Conservation (phyloP, 306 rosid genomes). For the Medicago arabica region DNA sequence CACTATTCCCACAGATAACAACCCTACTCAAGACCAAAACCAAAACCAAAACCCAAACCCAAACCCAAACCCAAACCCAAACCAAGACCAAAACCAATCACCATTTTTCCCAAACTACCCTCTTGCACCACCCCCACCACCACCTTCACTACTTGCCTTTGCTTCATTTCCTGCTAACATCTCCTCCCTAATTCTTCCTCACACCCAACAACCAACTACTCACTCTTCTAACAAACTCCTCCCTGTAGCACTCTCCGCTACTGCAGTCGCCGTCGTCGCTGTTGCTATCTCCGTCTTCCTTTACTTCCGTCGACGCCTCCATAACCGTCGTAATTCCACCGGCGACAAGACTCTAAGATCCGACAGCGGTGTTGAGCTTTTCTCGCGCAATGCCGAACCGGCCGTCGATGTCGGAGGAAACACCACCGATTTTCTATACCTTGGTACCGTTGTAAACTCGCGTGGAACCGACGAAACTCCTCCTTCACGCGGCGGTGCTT, state of each 20-base stretch:
- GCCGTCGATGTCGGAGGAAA: slow-evolving; percentile 16
- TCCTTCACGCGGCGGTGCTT: background rate
- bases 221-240: slow-evolving; percentile 56
- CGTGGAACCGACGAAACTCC: slow-evolving; percentile 52
- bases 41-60: background rate
- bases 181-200: slow-evolving; percentile 78
- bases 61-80: slow-evolving; percentile 12
- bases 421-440: slow-evolving; percentile 79
- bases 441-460: slow-evolving; percentile 78
- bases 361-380: slow-evolving; percentile 51
- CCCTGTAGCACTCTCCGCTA: slow-evolving; percentile 57
- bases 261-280: slow-evolving; percentile 44
- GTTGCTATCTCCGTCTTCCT: slow-evolving; percentile 44
- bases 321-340: slow-evolving; percentile 38
- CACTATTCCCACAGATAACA: background rate
- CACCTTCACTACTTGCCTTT: slow-evolving; percentile 54
- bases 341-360: slow-evolving; percentile 69
- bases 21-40: slow-evolving; percentile 6
- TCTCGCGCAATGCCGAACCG: slow-evolving; percentile 49
- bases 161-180: slow-evolving; percentile 95
- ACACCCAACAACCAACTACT: slow-evolving; percentile 46
- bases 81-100: slow-evolving; percentile 50
- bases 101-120: slow-evolving; percentile 87
- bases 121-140: slow-evolving; percentile 75
- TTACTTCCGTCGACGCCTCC: slow-evolving; percentile 57